Base-by-base conservation (phyloP, 2,329 filamentous ascomycete species). In the Domatiomyces globalis region DNA sequence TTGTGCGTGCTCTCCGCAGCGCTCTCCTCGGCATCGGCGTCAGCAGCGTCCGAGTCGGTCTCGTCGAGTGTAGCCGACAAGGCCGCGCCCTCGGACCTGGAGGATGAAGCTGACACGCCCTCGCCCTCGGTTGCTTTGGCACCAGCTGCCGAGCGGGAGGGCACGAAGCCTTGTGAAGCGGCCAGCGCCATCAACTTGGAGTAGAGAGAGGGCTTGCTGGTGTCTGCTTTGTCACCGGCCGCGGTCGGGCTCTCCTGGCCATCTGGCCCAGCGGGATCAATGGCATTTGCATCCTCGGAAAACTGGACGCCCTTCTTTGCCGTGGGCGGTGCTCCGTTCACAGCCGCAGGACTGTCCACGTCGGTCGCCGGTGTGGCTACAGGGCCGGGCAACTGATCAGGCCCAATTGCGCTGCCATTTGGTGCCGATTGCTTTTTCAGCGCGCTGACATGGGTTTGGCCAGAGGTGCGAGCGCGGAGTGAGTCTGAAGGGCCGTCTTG, bases 21-120 rank as follows among this genome's bases (percentile, higher is more conserved):
- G 45, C 87, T 94, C 63, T 92, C 87, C 64, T 94, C 89, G 1
- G 83, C 86, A 65, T 92, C 87, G 0, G 84, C 82, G 62, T 85
- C 83, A 12, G 74, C 80, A 65, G 89, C 86, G 64, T 81, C 85
- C 18, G 79, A 80, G 52, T 76, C 74, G 29, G 20, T 29, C 57
- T 78, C 76, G 43, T 70, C 67, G 51, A 80, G 65, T 1, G 74
- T 78, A 18, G 75, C 71, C 8, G 76, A 76, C 56, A 79, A 71
- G 51, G 72, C 71, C 46, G 73, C 69, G 45, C 45, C 45, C 27
- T 70, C 68, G 25, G 69, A 70, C 54, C 70, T 67, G 60, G 71
- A 71, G 15, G 66, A 66, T 4, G 74, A 73, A 0, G 72, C 73
- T 19, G 69, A 63, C 18, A 68, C 64, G 8, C 66, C 71, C 15